Percentiles rank a stretch among this genome's conserved stretches.
phyloP scores from a whole-genome alignment of 495 filamentous ascomycete genomes.

The Alectoria sarmentosa region DNA sequence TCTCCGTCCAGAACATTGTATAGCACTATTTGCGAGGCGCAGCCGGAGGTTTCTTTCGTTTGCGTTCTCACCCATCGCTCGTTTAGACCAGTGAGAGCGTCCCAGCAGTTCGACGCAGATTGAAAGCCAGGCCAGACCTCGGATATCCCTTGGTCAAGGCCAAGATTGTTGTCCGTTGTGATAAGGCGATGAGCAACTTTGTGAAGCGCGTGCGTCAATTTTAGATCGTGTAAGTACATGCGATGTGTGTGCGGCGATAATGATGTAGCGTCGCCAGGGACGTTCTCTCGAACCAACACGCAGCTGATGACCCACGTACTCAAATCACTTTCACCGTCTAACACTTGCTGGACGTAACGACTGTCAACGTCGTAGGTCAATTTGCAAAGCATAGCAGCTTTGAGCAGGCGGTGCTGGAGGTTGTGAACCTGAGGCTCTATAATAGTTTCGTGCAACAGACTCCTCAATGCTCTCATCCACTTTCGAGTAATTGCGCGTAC shows the following conservation, averaged over 20 bases:
- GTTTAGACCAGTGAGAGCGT: neutral
- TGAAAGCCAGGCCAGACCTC: neutral
- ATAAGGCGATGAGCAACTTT: neutral
- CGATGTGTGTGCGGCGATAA: neutral
- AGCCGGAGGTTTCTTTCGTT: neutral
- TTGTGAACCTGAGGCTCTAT: neutral
- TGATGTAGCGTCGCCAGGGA: neutral
- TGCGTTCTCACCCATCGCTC: neutral
- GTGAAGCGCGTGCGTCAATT: neutral
- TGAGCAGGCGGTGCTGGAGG: constrained; percentile 3
- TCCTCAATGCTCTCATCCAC: neutral
- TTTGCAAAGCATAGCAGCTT: constrained; percentile 12
- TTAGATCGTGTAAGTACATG: neutral
- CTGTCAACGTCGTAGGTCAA: constrained; percentile 15
- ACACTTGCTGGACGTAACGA: neutral
- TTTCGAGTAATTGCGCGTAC: neutral
- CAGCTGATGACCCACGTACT: neutral
- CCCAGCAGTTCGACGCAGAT: neutral
- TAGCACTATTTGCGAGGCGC: neutral
- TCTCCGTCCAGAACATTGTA: constrained; percentile 14
- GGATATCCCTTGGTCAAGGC: neutral
- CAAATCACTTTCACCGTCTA: neutral
- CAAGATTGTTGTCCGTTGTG: neutral
- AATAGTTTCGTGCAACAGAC: neutral
- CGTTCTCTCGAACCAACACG: neutral